Percentiles rank a stretch among this genome's conserved stretches.
Evolutionary conservation across 164 flowering plant species (phyloP).

Genomic region (Amborella trichopoda): DNA sequence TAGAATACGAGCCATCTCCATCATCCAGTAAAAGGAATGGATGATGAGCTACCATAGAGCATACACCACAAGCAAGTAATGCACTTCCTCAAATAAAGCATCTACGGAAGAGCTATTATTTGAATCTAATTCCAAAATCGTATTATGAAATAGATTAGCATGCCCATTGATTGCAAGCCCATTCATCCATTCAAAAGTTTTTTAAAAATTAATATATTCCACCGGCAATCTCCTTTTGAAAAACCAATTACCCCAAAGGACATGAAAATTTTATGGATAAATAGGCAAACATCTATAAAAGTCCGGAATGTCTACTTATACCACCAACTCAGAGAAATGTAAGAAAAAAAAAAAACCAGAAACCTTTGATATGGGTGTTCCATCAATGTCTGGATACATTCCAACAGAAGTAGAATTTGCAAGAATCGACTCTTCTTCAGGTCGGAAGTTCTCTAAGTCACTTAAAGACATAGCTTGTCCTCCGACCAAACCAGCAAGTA

Average conservation of each 20-base stretch:
- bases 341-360: neutral
- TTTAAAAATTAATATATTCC: neutral
- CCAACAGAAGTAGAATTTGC: conserved; percentile 50
- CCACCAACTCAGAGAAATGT: neutral
- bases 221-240: neutral
- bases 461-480: conserved; percentile 33
- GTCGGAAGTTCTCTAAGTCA: conserved; percentile 16
- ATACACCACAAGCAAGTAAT: too few species aligned
- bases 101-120: too few species aligned
- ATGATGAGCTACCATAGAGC: too few species aligned
- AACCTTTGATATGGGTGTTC: conserved; percentile 47
- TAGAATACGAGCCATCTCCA: too few species aligned
- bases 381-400: conserved; percentile 37
- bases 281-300: neutral
- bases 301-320: neutral
- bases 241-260: neutral
- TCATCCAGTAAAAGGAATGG: too few species aligned
- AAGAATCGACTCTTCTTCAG: conserved; percentile 46
- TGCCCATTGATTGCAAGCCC: too few species aligned
- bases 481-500: conserved; percentile 30
- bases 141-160: too few species aligned
- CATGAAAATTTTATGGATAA: neutral
- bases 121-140: too few species aligned
- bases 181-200: neutral
- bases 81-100: too few species aligned